Evolutionary conservation across 1,139 yeast genomes (phyloP), one percentile per base, ranked within the genome.

Genomic region (Saccharomycopsis phalli): DNA sequence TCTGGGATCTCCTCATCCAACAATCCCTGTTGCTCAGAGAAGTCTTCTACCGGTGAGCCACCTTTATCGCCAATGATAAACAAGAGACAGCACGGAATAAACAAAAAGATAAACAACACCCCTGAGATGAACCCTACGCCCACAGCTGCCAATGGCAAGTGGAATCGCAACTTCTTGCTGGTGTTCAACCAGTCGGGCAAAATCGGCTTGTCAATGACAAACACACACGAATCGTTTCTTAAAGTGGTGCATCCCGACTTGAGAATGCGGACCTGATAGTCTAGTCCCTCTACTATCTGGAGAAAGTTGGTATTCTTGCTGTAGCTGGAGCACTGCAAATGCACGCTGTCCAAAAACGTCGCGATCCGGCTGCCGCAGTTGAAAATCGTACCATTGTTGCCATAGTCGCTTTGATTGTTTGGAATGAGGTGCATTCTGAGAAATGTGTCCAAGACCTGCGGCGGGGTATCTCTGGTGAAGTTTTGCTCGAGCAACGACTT

Each of bases 361-460:
- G 62, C 62, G 2, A 69, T 61, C 34, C 58, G 54, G 18, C 57
- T 61, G 31, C 60, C 61, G 54, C 86, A 78, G 4, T 55, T 51
- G 22, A 74, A 53, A 2, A 67, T 67, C 66, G 2, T 67, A 8
- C 32, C 45, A 35, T 41, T 28, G 8, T 30, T 37, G n/a, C 27
- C 31, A 72, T 68, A 8, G 21, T 34, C 27, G 17, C 32, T 23
- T 14, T 20, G 11, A 25, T 67, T 60, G 38, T 71, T 68, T 1
- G 86, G 83, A 3, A 88, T 63, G 28, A 86, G 61, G 54, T 91
- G 97, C 43, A 84, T 61, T 41, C 71, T 69, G 27, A 86, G 60
- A 45, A 86, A 71, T 13, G 71, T 65, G 31, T 66, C 66, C 28
- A 88, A 58, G 36, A 58, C 59, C 0, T 69, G 54, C 8, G 54